These are phyloP conservation scores for Papiliotrema fonsecae DNA, from an alignment of 1,284 basidiomycete genomes.

Conservation along the genomic window DNA sequence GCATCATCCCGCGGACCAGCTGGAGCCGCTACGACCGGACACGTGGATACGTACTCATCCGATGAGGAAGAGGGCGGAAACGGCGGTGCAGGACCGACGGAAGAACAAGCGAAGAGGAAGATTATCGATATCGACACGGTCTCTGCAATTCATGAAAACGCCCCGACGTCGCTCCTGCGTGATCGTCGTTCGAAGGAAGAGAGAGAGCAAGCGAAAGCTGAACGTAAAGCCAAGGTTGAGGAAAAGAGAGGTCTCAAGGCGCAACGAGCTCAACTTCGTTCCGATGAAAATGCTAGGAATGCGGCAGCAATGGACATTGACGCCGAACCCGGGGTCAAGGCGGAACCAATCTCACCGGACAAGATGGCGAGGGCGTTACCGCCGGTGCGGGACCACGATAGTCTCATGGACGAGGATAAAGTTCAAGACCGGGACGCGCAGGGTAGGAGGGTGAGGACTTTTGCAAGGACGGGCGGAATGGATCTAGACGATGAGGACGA, in stretches of 20 bases:
- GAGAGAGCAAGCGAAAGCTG: conserved; percentile 26
- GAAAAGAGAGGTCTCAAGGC: conserved; percentile 1
- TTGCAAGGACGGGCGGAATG: conserved; percentile 41
- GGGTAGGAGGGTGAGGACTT: conserved; percentile 30
- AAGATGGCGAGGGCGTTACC: conserved; percentile 11
- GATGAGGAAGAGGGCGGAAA: conserved; percentile 66
- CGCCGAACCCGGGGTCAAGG: conserved; percentile 23
- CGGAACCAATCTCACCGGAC: conserved; percentile 40
- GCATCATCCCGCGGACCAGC: conserved; percentile 35
- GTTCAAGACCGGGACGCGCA: conserved; percentile 35
- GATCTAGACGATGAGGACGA: conserved; percentile 39
- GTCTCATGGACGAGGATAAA: conserved; percentile 34
- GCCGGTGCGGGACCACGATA: conserved; percentile 29
- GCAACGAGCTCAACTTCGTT: not conserved
- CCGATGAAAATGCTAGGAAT: too few species aligned
- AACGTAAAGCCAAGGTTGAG: not conserved
- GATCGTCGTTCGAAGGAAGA: conserved; percentile 46
- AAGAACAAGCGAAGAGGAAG: too few species aligned
- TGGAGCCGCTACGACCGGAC: not conserved
- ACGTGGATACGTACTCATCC: conserved; percentile 69
- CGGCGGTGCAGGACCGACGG: too few species aligned
- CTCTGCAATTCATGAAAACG: conserved; percentile 76
- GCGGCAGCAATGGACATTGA: conserved; percentile 6
- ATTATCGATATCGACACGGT: conserved; percentile 81
- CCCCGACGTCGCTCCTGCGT: conserved; percentile 66